Evolutionary conservation across 345 rosid species (phyloP).

Genomic region (Punica granatum): DNA sequence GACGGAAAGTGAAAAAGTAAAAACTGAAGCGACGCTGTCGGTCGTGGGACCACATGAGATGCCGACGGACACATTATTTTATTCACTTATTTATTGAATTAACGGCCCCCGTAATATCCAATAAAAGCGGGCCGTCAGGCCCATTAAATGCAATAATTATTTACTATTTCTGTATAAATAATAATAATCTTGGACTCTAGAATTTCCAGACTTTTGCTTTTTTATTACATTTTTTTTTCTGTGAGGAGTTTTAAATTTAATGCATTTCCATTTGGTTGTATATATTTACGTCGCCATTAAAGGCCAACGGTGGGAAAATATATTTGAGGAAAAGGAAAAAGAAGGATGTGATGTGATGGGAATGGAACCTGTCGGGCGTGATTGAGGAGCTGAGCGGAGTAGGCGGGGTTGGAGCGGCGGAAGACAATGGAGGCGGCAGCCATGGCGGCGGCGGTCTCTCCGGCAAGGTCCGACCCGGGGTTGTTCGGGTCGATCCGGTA

Average conservation of each 20-base stretch:
- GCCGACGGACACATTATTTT: not conserved
- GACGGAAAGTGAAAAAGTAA: not conserved
- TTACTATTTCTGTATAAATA: too few species aligned
- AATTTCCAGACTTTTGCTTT: too few species aligned
- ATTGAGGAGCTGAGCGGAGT: constrained; percentile 29
- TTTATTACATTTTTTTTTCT: too few species aligned
- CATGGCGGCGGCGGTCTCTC: constrained; percentile 49
- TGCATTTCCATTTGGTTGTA: too few species aligned
- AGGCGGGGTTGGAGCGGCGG: constrained; percentile 22
- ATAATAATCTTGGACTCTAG: too few species aligned
- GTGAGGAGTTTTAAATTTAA: too few species aligned
- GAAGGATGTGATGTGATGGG: not conserved
- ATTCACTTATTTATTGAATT: too few species aligned
- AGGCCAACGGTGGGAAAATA: not conserved
- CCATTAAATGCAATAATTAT: too few species aligned
- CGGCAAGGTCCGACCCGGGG: constrained; percentile 52
- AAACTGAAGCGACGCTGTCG: constrained; percentile 1
- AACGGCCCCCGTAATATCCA: too few species aligned
- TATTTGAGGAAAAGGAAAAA: not conserved
- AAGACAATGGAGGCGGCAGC: constrained; percentile 43
- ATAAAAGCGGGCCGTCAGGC: too few species aligned
- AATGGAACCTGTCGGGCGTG: constrained; percentile 36
- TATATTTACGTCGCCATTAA: not conserved
- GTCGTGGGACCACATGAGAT: not conserved
- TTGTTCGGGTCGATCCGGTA: constrained; percentile 20